phyloP scores from a whole-genome alignment of 208 protist genomes.

The Ichthyophonus hoferi region DNA sequence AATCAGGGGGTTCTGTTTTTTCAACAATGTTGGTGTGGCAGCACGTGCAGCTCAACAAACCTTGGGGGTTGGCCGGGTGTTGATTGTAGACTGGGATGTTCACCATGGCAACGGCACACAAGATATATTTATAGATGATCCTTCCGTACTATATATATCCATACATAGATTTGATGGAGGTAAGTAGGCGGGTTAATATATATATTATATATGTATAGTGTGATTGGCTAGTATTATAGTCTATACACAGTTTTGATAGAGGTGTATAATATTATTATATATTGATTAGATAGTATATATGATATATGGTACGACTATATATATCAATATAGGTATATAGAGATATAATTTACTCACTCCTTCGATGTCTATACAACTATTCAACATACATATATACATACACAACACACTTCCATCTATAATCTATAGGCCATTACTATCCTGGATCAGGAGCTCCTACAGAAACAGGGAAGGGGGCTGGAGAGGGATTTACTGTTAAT shows the following conservation, averaged over 20 bases:
- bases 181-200: no score
- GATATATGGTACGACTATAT: no score
- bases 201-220: no score
- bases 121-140: slow-evolving; percentile 71
- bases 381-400: background rate
- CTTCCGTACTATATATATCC: slow-evolving; percentile 72
- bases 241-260: no score
- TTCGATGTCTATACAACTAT: no score
- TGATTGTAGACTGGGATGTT: slow-evolving; percentile 70
- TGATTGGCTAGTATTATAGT: no score
- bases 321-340: no score
- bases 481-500: slow-evolving; percentile 82
- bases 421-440: slow-evolving; percentile 28
- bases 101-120: slow-evolving; percentile 84
- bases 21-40: slow-evolving; percentile 56
- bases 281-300: no score
- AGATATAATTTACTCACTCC: no score
- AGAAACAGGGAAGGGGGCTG: slow-evolving; percentile 54
- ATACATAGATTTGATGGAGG: slow-evolving; percentile 79
- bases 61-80: slow-evolving; percentile 23
- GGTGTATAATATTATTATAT: no score
- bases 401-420: background rate
- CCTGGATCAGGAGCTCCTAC: slow-evolving; percentile 18
- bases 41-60: background rate
- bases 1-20: slow-evolving; percentile 51